Percentiles rank a stretch among this genome's conserved stretches.
phyloP scores from a whole-genome alignment of 1,284 basidiomycete species.

The Microbotryomycetes sp. region DNA sequence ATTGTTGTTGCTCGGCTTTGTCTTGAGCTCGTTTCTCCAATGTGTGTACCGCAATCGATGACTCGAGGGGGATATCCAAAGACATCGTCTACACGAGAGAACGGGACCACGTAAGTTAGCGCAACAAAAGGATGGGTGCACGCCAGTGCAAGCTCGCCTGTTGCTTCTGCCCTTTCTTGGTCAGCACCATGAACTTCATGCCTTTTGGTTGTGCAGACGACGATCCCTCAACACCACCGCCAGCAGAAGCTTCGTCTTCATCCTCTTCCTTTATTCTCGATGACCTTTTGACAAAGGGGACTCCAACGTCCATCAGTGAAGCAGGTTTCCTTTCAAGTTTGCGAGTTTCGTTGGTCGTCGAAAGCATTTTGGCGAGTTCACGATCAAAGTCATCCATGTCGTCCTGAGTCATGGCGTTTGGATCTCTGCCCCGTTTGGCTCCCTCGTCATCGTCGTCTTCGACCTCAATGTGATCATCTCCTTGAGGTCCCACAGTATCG shows the following conservation, averaged over 20 bases:
- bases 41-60: constrained; percentile 80
- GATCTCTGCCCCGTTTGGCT: constrained; percentile 45
- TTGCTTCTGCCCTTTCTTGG: constrained; percentile 88
- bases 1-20: constrained; percentile 87
- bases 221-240: constrained; percentile 40
- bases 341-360: constrained; percentile 68
- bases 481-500: constrained; percentile 43
- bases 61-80: constrained; percentile 77
- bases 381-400: constrained; percentile 90
- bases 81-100: constrained; percentile 58
- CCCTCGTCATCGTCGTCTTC: constrained; percentile 57
- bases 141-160: constrained; percentile 53
- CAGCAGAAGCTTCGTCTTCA: constrained; percentile 41
- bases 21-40: constrained; percentile 82
- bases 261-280: constrained; percentile 49
- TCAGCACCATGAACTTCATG: constrained; percentile 91
- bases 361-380: constrained; percentile 91
- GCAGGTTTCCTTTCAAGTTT: constrained; percentile 49
- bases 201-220: constrained; percentile 41
- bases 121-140: neutral
- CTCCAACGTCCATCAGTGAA: constrained; percentile 28
- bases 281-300: constrained; percentile 23
- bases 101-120: neutral
- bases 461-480: constrained; percentile 34
- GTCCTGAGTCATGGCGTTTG: constrained; percentile 54